Base-by-base conservation (phyloP, 2,329 filamentous ascomycete species). In the Pleochaeta shiraiana region DNA sequence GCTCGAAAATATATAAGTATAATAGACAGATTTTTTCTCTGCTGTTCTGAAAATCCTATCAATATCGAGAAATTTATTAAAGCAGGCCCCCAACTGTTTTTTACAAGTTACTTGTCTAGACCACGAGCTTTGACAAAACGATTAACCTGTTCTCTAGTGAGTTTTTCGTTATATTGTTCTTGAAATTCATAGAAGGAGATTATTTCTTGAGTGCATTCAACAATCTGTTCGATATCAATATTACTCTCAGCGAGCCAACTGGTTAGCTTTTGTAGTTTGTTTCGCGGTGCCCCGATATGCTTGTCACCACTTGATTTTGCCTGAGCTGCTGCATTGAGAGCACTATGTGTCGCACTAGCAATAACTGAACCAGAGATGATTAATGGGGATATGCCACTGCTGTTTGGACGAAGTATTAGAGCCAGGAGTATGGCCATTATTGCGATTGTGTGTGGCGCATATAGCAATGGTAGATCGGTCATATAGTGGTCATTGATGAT, bases 401-500 rank as follows among this genome's bases (percentile, higher is more conserved):
- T 78, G 14, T 80, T 81, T 7, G 85, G 83, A 65, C 83, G 80
- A 66, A 88, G 78, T 9, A 87, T 82, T 19, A 88, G 79, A 4
- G 85, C 83, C 7, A 88, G 76, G 65, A 88, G 82, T 69, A 87
- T 83, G 7, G 85, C 83, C 68, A 84, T 85, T 50, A 88, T 78
- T 9, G 85, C 85, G 66, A 88, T 83, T 33, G 85, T 77, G 70
- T 88, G 85, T 30, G 86, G 86, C 19, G 85, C 79, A 70, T 85
- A 82, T 0, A 88, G 77, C 12, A 89, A 75, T 1, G 84, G 83
- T 9, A 88, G 74, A 70, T 88, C 86, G 0, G 86, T 88, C 67
- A 87, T 79, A 73, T 85, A 88, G 71, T 84, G 84, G 71, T 89
- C 86, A 70, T 88, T 89, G 72, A 88, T 82, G 67, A 88, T 81